Evolutionary conservation across 352 stramenopile genomes (phyloP), one percentile per base, ranked within the genome.

Genomic region (Pythium pyrilobum): DNA sequence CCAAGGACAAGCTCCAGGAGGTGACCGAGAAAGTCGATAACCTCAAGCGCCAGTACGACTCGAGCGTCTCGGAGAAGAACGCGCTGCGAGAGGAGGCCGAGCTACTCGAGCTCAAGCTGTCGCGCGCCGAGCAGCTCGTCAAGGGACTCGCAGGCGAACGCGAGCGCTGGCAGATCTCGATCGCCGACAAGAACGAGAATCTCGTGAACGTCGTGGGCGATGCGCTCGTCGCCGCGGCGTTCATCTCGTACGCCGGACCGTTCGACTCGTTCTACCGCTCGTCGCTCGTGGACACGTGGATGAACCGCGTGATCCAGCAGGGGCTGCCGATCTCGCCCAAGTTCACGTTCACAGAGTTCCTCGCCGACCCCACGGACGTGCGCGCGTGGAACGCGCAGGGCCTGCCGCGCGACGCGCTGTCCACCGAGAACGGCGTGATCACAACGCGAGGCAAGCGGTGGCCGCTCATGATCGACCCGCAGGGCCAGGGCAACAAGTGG

Each of bases 381-480:
- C 69, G 93, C 12, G 85, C 83, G 25, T 98, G 95, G 95, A 98
- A 98, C 55, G 95, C 96, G 0, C 86, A 97, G 43, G 92, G 95
- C 0, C 59, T 98, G 1, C 95, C 95, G 0, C 86, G 80, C 7
- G 95, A 98, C 46, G 74, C 92, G 7, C 77, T 98, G 15, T 96
- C 80, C 4, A 98, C 92, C 1, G 96, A 98, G 52, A 98, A 98
- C 44, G 95, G 94, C 20, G 93, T 98, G 27, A 97, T 98, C 56
- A 96, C 96, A 20, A 98, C 90, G 3, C 74, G 89, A 31, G 88
- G 92, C 12, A 94, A 92, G 44, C 73, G 95, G 2, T 98, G 95
- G 95, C 95, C 95, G n/a, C 77, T 98, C 8, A 98, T 98, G 94
- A 98, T 98, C 45, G 95, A 98, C 41, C 95, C 95, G 16, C 91